Conservation (phyloP, 179 eudicot species). For the Amaranthus tricolor region DNA sequence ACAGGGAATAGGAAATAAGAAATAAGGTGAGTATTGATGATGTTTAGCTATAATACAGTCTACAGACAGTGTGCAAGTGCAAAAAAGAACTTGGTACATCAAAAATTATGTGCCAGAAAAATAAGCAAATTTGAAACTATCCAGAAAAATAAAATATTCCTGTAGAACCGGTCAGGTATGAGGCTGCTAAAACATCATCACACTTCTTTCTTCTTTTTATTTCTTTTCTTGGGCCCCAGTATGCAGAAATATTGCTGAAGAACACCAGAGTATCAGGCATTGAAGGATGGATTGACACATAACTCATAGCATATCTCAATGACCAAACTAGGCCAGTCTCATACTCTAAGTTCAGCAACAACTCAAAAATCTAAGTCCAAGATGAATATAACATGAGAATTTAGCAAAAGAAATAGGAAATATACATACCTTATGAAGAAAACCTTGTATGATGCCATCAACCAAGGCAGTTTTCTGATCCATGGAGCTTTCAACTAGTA, state of each 20-base stretch:
- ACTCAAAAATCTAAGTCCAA: not conserved
- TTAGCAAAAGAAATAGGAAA: not conserved
- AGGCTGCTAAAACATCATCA: not conserved
- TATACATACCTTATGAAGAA: conserved; percentile 67
- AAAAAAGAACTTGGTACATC: not conserved
- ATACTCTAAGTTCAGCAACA: not conserved
- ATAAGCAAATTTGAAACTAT: not conserved
- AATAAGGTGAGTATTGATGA: not conserved
- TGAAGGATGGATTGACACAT: not conserved
- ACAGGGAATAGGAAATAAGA: not conserved
- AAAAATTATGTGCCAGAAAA: not conserved
- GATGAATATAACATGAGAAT: not conserved
- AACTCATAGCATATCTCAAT: not conserved
- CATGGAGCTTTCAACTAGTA: conserved; percentile 57
- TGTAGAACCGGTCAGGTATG: not conserved
- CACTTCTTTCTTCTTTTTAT: not conserved
- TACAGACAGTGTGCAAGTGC: not conserved
- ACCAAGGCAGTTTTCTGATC: conserved; percentile 36
- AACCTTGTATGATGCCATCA: conserved; percentile 38
- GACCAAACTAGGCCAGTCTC: not conserved
- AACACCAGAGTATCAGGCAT: not conserved
- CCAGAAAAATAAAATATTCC: not conserved
- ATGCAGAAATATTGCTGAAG: not conserved
- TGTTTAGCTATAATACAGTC: too few species aligned
- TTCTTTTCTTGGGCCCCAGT: not conserved